Evolutionary conservation across 768 basidiomycete genomes (phyloP).

Genomic region (Psilocybe sp.): DNA sequence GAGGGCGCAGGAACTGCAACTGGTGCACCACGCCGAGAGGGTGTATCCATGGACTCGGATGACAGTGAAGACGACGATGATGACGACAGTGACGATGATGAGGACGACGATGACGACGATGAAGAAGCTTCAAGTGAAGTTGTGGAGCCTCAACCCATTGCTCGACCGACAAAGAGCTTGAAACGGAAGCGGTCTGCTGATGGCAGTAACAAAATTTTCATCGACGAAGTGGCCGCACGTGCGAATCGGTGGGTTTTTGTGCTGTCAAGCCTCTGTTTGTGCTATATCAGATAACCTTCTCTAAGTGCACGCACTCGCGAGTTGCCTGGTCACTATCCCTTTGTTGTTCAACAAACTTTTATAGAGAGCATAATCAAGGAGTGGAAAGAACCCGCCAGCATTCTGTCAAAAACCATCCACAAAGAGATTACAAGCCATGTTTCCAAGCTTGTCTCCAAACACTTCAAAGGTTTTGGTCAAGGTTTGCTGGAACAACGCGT

Average conservation of each 20-base stretch:
- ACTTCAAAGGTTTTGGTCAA: constrained; percentile 53
- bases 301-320: constrained; percentile 67
- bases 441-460: constrained; percentile 36
- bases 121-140: constrained; percentile 6
- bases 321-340: constrained; percentile 65
- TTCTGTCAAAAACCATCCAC: constrained; percentile 41
- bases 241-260: constrained; percentile 41
- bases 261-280: background rate
- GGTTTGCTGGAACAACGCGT: constrained; percentile 52
- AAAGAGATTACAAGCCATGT: constrained; percentile 35
- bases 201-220: constrained; percentile 30
- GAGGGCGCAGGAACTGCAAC: no score
- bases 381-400: constrained; percentile 50
- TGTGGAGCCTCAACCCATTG: background rate
- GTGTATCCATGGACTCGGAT: no score
- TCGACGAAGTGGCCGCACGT: constrained; percentile 49
- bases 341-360: constrained; percentile 50
- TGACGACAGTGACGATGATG: constrained; percentile 4
- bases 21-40: no score
- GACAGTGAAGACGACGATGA: background rate
- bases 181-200: background rate
- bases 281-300: background rate
- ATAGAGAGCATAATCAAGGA: constrained; percentile 42
- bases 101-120: constrained; percentile 7
- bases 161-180: background rate